Conservation (phyloP, 2,329 filamentous ascomycete genomes). For the Remersonia thermophila region DNA sequence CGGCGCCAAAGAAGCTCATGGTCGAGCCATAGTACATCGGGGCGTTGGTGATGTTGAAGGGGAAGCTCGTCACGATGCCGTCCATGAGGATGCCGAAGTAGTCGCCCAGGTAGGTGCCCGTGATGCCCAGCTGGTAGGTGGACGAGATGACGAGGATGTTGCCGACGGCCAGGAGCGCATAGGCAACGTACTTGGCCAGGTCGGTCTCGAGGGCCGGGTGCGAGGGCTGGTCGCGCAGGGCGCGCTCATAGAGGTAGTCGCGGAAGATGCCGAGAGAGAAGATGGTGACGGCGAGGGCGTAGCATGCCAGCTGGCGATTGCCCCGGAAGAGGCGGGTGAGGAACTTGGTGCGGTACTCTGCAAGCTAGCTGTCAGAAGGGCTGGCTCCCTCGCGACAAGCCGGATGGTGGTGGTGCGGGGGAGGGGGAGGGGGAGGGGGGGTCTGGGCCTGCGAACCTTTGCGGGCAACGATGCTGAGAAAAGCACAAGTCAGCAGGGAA, state of each 20-base stretch:
- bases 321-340: conserved; percentile 79
- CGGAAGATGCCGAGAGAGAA: conserved; percentile 85
- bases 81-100: conserved; percentile 99
- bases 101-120: conserved; percentile 91
- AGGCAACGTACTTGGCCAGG: conserved; percentile 50
- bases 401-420: too few species aligned
- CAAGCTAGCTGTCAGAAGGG: conserved; percentile 9
- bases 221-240: conserved; percentile 62
- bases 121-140: conserved; percentile 86
- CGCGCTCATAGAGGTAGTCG: conserved; percentile 76
- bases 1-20: conserved; percentile 80
- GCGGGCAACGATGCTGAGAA: conserved; percentile 62
- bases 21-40: conserved; percentile 97
- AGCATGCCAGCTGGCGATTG: conserved; percentile 69
- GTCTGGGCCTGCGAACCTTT: conserved; percentile 43
- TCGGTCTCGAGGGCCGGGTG: conserved; percentile 58
- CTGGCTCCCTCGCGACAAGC: too few species aligned
- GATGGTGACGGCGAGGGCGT: conserved; percentile 76
- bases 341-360: conserved; percentile 85
- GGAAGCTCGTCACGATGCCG: conserved; percentile 83
- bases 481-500: conserved; percentile 17
- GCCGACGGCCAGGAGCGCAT: conserved; percentile 58
- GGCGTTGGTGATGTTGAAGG: conserved; percentile 80
- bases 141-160: conserved; percentile 79
- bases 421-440: conserved; percentile 9